A percentile compares a stretch with the other conserved stretches of the same genome.
Evolutionary conservation across 2,329 filamentous ascomycete species (phyloP).

Genomic region (Parasarocladium wereldwijsianum): DNA sequence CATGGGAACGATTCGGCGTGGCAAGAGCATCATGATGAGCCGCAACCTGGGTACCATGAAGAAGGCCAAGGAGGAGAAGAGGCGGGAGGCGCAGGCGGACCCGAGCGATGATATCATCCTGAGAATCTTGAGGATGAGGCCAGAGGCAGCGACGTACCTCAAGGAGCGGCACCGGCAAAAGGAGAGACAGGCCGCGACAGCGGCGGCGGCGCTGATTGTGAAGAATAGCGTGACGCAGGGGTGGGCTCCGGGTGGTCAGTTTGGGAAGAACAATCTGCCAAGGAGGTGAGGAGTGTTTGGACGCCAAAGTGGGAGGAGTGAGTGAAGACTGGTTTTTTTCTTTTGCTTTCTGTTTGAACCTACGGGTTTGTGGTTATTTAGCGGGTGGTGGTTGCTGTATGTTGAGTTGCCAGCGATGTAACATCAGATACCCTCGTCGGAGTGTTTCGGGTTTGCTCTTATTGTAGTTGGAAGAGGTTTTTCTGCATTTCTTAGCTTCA

Average conservation of each 20-base stretch:
- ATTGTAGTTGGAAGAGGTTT: too few relatives aligned
- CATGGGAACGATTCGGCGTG: slow-evolving; percentile 50
- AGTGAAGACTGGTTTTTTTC: too few relatives aligned
- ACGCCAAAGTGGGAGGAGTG: too few relatives aligned
- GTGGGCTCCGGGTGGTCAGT: slow-evolving; percentile 32
- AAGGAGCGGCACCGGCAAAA: slow-evolving; percentile 86
- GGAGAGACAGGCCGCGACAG: slow-evolving; percentile 78
- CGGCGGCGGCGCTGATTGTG: slow-evolving; percentile 88
- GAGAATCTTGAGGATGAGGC: slow-evolving; percentile 84
- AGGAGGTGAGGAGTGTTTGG: slow-evolving; percentile 27
- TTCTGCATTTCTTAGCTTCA: too few relatives aligned
- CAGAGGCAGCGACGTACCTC: slow-evolving; percentile 75
- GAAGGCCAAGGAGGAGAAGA: slow-evolving; percentile 88
- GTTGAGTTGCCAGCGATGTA: too few relatives aligned
- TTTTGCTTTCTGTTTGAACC: too few relatives aligned
- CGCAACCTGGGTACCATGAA: slow-evolving; percentile 93
- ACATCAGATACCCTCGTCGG: too few relatives aligned
- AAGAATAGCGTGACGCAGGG: slow-evolving; percentile 64
- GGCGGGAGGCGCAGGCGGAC: slow-evolving; percentile 89
- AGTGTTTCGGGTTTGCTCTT: too few relatives aligned
- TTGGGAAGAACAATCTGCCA: slow-evolving; percentile 30
- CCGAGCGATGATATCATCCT: slow-evolving; percentile 98
- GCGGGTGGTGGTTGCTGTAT: too few relatives aligned
- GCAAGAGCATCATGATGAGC: slow-evolving; percentile 81
- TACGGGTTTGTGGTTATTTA: too few relatives aligned